Conservation (phyloP, 805 yeast genomes). For the Naumovozyma dairenensis region DNA sequence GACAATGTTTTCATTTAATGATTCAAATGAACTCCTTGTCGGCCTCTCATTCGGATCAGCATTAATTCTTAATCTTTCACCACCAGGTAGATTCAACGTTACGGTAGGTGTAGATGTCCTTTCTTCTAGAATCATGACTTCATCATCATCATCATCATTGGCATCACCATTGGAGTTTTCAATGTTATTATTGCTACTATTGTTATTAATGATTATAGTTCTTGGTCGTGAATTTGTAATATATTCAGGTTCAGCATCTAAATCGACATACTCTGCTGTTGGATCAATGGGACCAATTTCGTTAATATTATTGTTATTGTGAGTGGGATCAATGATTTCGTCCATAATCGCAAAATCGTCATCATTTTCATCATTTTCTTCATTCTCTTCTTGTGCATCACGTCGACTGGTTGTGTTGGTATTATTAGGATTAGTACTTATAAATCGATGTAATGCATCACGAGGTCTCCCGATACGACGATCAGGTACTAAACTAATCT, state of each 20-base stretch:
- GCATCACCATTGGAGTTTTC: constrained; percentile 6
- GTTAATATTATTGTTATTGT: too few species aligned
- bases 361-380: constrained; percentile 5
- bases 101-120: constrained; percentile 17
- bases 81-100: constrained; percentile 21
- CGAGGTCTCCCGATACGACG: constrained; percentile 11
- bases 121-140: constrained; percentile 24
- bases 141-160: constrained; percentile 20
- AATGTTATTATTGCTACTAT: constrained; percentile 7
- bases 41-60: constrained; percentile 20
- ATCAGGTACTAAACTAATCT: constrained; percentile 9
- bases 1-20: constrained; percentile 11
- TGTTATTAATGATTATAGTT: background rate
- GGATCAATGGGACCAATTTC: constrained; percentile 15
- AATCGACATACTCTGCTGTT: constrained; percentile 23
- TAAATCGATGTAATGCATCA: constrained; percentile 12
- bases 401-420: constrained; percentile 1
- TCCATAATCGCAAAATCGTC: constrained; percentile 17
- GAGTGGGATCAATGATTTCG: constrained; percentile 9
- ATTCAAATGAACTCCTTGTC: constrained; percentile 20
- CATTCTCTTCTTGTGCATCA: background rate
- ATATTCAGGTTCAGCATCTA: constrained; percentile 15
- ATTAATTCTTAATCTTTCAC: constrained; percentile 14
- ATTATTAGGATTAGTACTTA: constrained; percentile 3
- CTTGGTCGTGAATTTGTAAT: background rate